These are phyloP conservation scores for Dipteronia dyeriana DNA, from an alignment of 345 rosid species.

Conservation along the genomic window DNA sequence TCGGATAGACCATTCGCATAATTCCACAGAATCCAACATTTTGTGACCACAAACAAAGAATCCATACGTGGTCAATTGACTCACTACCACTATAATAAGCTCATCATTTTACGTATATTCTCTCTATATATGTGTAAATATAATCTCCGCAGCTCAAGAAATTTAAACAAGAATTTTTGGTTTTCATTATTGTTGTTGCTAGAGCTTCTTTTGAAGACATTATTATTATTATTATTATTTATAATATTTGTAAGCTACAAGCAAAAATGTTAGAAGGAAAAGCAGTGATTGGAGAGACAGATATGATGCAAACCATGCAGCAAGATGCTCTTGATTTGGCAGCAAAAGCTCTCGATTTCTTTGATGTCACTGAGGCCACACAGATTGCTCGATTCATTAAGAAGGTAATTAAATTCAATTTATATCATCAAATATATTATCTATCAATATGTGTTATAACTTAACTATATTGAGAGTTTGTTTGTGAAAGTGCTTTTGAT, in stretches of 20 bases:
- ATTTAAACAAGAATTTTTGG: background rate
- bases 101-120: background rate
- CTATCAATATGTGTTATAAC: too few species aligned
- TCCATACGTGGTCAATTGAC: background rate
- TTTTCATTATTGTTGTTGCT: background rate
- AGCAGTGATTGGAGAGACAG: constrained; percentile 75
- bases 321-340: constrained; percentile 68
- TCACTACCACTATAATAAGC: background rate
- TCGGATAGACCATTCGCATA: background rate
- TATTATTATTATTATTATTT: too few species aligned
- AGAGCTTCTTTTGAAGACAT: background rate
- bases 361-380: constrained; percentile 70
- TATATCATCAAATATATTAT: background rate
- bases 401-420: constrained; percentile 38
- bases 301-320: constrained; percentile 82
- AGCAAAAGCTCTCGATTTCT: constrained; percentile 76
- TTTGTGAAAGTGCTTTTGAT: background rate
- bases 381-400: constrained; percentile 77
- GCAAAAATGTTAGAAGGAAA: constrained; percentile 78
- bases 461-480: too few species aligned
- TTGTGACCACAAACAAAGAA: constrained; percentile 18
- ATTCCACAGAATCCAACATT: constrained; percentile 1
- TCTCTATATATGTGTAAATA: background rate
- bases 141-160: background rate
- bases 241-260: background rate